Evolutionary conservation across 2,329 filamentous ascomycete genomes (phyloP), one percentile per base, ranked within the genome.

Genomic region (Nectriaceae sp.): DNA sequence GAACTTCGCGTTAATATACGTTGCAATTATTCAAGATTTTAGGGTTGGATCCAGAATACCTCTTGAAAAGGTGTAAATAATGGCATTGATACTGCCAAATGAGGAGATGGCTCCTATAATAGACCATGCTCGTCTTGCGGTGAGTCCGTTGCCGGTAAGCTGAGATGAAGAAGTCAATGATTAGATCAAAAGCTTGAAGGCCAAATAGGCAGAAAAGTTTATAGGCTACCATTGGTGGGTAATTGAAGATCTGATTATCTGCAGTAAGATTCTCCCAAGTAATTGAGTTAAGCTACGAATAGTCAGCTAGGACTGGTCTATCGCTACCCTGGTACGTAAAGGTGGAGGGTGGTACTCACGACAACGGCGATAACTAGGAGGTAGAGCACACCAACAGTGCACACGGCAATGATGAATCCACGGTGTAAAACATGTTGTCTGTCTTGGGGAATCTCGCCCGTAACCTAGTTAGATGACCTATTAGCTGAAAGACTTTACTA

Each of bases 181-280:
- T n/a, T n/a, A n/a, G n/a, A n/a, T n/a, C n/a, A n/a, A n/a, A n/a
- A n/a, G n/a, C n/a, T n/a, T n/a, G n/a, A n/a, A n/a, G n/a, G n/a
- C n/a, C n/a, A n/a, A n/a, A n/a, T n/a, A n/a, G n/a, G n/a, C n/a
- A n/a, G n/a, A n/a, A n/a, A n/a, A n/a, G n/a, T n/a, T n/a, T n/a
- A n/a, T n/a, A n/a, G n/a, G n/a, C n/a, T 47, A 47, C 44, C 39
- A 47, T 47, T 2, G 44, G 31, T 5, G 39, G 20, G 19, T 47
- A 47, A 5, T 47, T 42, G 11, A 37, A 3, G n/a, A 36, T 47
- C 3, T 1, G n/a, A 6, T 15, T 36, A 8, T 15, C 39, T 8
- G 3, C 2, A 3, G 38, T 8, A n/a, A n/a, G n/a, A n/a, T n/a
- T n/a, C n/a, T n/a, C n/a, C n/a, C n/a, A n/a, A n/a, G n/a, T n/a